Evolutionary conservation across 2,329 filamentous ascomycete species (phyloP).

Genomic region (Diaporthe ampelina): DNA sequence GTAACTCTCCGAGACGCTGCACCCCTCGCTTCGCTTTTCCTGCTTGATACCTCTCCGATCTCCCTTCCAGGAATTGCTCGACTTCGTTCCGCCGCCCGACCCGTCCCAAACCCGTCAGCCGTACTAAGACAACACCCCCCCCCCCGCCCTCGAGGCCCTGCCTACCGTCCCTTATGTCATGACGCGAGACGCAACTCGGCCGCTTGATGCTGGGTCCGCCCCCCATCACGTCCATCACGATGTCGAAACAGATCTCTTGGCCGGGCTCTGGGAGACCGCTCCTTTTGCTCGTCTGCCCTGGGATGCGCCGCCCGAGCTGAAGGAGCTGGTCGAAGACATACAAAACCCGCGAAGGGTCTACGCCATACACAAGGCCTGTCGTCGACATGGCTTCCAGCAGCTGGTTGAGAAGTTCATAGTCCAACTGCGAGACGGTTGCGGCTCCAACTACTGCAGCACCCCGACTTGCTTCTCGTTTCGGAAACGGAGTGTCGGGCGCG

Average conservation of each 20-base stretch:
- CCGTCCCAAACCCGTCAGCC: neutral
- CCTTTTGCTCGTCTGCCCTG: slow-evolving; percentile 70
- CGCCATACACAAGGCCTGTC: slow-evolving; percentile 70
- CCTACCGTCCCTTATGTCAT: slow-evolving; percentile 56
- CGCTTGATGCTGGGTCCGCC: slow-evolving; percentile 50
- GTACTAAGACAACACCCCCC: neutral
- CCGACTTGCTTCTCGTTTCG: slow-evolving; percentile 86
- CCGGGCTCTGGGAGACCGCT: slow-evolving; percentile 73
- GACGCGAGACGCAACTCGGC: slow-evolving; percentile 61
- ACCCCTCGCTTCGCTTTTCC: neutral
- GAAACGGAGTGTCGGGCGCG: slow-evolving; percentile 74
- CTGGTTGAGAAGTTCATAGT: slow-evolving; percentile 81
- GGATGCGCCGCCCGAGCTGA: slow-evolving; percentile 72
- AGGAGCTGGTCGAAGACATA: slow-evolving; percentile 67
- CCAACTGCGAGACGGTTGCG: slow-evolving; percentile 88
- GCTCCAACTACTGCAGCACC: slow-evolving; percentile 75
- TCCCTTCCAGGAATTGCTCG: neutral
- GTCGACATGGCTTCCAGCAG: slow-evolving; percentile 74
- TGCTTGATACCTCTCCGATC: slow-evolving; percentile 14
- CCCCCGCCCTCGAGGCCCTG: slow-evolving; percentile 22
- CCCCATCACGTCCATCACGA: slow-evolving; percentile 45
- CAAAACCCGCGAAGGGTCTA: slow-evolving; percentile 74
- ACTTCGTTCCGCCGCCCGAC: neutral
- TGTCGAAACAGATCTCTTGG: slow-evolving; percentile 64
- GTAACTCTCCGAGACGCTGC: slow-evolving; percentile 6